Conservation (phyloP, 2,329 filamentous ascomycete species). For the Alternaria solani region DNA sequence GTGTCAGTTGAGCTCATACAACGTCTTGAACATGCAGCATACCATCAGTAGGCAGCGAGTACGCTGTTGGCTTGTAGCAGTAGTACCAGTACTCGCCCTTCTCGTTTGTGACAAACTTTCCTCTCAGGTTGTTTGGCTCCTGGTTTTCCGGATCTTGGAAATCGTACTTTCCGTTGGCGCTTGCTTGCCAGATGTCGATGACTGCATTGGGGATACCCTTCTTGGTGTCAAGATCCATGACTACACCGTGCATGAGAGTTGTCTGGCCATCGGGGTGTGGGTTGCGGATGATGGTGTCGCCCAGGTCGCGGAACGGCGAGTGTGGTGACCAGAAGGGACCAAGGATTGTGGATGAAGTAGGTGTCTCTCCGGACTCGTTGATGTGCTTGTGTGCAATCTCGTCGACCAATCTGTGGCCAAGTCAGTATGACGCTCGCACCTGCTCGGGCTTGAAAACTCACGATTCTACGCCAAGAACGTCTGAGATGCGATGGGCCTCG, state of each 20-base stretch:
- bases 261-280: constrained; percentile 64
- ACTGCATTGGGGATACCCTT: constrained; percentile 72
- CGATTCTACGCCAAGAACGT: constrained; percentile 78
- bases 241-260: constrained; percentile 73
- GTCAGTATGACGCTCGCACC: not conserved
- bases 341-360: constrained; percentile 79
- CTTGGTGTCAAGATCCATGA: constrained; percentile 71
- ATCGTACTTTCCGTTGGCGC: constrained; percentile 78
- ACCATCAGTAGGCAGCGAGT: constrained; percentile 73
- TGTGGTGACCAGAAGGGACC: constrained; percentile 81
- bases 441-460: constrained; percentile 50
- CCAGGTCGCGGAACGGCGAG: constrained; percentile 74
- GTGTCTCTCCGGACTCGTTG: constrained; percentile 67
- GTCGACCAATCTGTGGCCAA: constrained; percentile 63
- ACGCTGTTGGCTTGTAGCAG: constrained; percentile 77
- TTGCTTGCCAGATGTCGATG: constrained; percentile 82
- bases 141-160: constrained; percentile 78
- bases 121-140: constrained; percentile 75
- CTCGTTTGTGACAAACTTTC: constrained; percentile 75
- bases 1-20: constrained; percentile 4
- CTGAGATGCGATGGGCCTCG: constrained; percentile 76
- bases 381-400: constrained; percentile 72
- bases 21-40: constrained; percentile 8
- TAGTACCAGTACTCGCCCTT: constrained; percentile 77
- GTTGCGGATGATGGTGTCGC: constrained; percentile 72